Conservation (phyloP, 2,329 filamentous ascomycete genomes). For the Penicillium sp. region DNA sequence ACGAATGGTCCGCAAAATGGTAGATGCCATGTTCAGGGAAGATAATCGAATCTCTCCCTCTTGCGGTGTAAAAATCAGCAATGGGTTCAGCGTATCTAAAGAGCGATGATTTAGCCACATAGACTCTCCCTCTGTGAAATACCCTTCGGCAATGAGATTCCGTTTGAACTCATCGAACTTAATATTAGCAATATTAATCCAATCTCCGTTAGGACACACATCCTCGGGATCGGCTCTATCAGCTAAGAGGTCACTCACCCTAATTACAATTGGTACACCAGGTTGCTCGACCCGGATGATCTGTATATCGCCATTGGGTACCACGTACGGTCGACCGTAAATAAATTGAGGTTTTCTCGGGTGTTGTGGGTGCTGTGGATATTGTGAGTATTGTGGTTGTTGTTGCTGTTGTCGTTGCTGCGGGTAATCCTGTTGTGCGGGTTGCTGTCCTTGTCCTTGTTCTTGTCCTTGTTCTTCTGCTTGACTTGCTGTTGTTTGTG, state of each 20-base stretch:
- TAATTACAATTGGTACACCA: neutral
- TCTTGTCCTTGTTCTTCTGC: no score
- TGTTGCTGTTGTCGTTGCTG: no score
- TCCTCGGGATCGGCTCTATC: neutral
- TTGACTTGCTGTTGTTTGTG: no score
- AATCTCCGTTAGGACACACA: neutral
- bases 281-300: neutral
- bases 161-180: neutral
- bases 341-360: neutral
- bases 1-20: neutral
- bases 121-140: neutral
- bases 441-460: no score
- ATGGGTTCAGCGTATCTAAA: neutral
- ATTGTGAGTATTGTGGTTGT: no score
- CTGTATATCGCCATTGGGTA: neutral
- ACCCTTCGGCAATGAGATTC: neutral
- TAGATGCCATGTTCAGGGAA: neutral
- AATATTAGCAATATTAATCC: slow-evolving; percentile 1
- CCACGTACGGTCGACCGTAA: neutral
- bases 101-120: neutral
- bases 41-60: neutral
- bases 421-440: no score
- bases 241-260: neutral
- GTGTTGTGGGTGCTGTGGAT: no score
- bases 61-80: neutral